phyloP scores from a whole-genome alignment of 352 stramenopile genomes.

The Globisporangium megalacanthum region DNA sequence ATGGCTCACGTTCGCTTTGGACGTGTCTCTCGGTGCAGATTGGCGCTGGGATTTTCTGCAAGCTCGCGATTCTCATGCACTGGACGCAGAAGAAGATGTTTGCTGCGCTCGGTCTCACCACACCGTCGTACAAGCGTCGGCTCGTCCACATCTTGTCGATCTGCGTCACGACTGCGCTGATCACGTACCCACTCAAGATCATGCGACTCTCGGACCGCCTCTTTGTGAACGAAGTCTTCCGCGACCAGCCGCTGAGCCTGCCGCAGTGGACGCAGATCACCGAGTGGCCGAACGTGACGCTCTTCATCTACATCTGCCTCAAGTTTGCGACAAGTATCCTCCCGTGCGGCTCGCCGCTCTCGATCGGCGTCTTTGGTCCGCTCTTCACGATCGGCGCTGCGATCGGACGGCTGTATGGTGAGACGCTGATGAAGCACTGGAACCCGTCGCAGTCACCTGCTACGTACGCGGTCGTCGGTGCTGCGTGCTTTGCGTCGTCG shows the following conservation, averaged over 20 bases:
- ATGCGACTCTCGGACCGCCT: conserved; percentile 63
- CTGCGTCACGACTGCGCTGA: conserved; percentile 41
- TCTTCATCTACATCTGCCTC: conserved; percentile 67
- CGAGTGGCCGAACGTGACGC: conserved; percentile 42
- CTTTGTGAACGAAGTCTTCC: conserved; percentile 78
- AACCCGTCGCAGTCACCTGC: conserved; percentile 68
- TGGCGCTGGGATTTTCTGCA: conserved; percentile 60
- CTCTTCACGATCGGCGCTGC: conserved; percentile 80
- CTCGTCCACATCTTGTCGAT: conserved; percentile 57
- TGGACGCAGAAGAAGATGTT: conserved; percentile 50
- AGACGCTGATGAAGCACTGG: conserved; percentile 75
- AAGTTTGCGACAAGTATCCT: conserved; percentile 71
- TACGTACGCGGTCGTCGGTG: conserved; percentile 89
- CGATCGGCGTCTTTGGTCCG: conserved; percentile 76
- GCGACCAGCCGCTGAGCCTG: conserved; percentile 48
- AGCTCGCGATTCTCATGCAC: conserved; percentile 36
- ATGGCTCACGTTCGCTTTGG: not conserved
- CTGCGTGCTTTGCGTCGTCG: conserved; percentile 86
- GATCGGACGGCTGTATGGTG: conserved; percentile 65
- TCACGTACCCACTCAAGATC: conserved; percentile 68
- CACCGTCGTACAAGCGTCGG: conserved; percentile 49
- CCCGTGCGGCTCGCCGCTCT: conserved; percentile 64
- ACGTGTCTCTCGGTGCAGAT: conserved; percentile 27
- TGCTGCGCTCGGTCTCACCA: conserved; percentile 39
- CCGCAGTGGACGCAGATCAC: conserved; percentile 61